Evolutionary conservation across 2,329 filamentous ascomycete genomes (phyloP).

Genomic region (Neopestalotiopsis clavispora): DNA sequence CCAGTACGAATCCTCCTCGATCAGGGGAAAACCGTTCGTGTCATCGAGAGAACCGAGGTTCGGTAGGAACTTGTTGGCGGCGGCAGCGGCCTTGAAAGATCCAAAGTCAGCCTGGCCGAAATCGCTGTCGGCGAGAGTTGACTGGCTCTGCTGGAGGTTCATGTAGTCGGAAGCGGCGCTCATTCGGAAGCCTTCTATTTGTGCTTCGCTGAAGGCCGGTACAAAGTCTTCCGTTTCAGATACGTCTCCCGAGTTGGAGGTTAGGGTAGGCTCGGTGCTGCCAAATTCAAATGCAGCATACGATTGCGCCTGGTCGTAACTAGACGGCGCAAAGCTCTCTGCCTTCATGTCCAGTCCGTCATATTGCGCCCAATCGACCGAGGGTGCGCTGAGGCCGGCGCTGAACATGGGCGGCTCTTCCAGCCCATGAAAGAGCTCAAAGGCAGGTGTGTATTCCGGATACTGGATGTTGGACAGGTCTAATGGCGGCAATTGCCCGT

Average conservation of each 20-base stretch:
- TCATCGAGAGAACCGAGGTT: slow-evolving; percentile 45
- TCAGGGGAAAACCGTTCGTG: slow-evolving; percentile 48
- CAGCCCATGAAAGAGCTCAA: slow-evolving; percentile 57
- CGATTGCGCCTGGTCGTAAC: slow-evolving; percentile 38
- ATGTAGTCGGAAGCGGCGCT: slow-evolving; percentile 53
- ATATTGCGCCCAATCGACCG: slow-evolving; percentile 59
- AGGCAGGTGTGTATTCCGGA: slow-evolving; percentile 51
- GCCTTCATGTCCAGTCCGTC: slow-evolving; percentile 52
- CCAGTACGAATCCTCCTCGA: slow-evolving; percentile 51
- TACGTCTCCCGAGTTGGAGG: slow-evolving; percentile 69
- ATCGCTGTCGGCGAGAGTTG: slow-evolving; percentile 49
- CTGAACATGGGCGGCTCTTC: slow-evolving; percentile 66
- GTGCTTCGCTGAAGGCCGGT: slow-evolving; percentile 46
- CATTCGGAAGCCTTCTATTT: slow-evolving; percentile 53
- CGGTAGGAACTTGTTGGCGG: slow-evolving; percentile 49
- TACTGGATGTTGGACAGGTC: slow-evolving; percentile 63
- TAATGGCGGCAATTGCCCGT: slow-evolving; percentile 59
- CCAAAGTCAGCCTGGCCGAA: slow-evolving; percentile 59
- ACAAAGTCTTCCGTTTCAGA: slow-evolving; percentile 68
- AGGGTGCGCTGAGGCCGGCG: slow-evolving; percentile 62
- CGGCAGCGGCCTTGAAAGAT: slow-evolving; percentile 57
- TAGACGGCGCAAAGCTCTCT: slow-evolving; percentile 35
- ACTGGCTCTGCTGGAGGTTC: slow-evolving; percentile 47
- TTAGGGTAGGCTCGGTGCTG: slow-evolving; percentile 56
- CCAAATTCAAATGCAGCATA: slow-evolving; percentile 54